Conservation (phyloP, 2,329 filamentous ascomycete genomes). For the Celoporthe dispersa region DNA sequence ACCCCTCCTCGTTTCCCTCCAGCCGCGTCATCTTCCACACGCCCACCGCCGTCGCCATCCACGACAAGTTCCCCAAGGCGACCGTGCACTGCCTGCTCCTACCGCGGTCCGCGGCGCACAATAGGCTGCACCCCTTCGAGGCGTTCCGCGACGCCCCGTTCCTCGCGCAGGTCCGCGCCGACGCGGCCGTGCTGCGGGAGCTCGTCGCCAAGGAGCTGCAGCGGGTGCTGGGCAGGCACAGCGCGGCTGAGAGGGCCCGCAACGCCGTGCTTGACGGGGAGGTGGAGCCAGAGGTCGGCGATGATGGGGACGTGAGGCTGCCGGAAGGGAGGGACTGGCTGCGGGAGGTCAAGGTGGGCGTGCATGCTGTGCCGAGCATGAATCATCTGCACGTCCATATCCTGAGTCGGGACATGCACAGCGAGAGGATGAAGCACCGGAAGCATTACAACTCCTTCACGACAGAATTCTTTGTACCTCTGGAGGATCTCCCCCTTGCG, state of each 20-base stretch:
- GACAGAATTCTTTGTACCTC: slow-evolving; percentile 78
- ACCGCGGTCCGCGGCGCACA: slow-evolving; percentile 68
- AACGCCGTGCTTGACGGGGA: slow-evolving; percentile 68
- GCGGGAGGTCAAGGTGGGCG: slow-evolving; percentile 73
- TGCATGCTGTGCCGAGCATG: slow-evolving; percentile 92
- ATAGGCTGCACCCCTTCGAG: slow-evolving; percentile 73
- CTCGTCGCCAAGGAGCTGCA: slow-evolving; percentile 78
- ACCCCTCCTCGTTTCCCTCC: slow-evolving; percentile 64
- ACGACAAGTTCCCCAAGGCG: slow-evolving; percentile 86
- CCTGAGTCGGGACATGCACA: slow-evolving; percentile 78
- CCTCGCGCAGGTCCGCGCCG: slow-evolving; percentile 63
- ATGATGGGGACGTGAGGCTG: slow-evolving; percentile 54
- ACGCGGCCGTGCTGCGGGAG: slow-evolving; percentile 63
- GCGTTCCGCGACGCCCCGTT: slow-evolving; percentile 75
- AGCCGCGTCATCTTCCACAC: slow-evolving; percentile 68
- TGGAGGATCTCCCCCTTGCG: slow-evolving; percentile 80
- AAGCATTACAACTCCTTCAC: slow-evolving; percentile 95
- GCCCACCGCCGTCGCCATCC: slow-evolving; percentile 74
- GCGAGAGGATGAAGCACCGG: slow-evolving; percentile 71
- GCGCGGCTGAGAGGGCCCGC: slow-evolving; percentile 64
- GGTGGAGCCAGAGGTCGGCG: slow-evolving; percentile 68
- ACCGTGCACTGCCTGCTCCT: slow-evolving; percentile 87
- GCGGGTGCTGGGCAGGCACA: slow-evolving; percentile 67
- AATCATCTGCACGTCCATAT: slow-evolving; percentile 90
- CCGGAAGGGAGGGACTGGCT: slow-evolving; percentile 80